phyloP scores from a whole-genome alignment of 441 rosid species.

The Pelargonium citronellum region DNA sequence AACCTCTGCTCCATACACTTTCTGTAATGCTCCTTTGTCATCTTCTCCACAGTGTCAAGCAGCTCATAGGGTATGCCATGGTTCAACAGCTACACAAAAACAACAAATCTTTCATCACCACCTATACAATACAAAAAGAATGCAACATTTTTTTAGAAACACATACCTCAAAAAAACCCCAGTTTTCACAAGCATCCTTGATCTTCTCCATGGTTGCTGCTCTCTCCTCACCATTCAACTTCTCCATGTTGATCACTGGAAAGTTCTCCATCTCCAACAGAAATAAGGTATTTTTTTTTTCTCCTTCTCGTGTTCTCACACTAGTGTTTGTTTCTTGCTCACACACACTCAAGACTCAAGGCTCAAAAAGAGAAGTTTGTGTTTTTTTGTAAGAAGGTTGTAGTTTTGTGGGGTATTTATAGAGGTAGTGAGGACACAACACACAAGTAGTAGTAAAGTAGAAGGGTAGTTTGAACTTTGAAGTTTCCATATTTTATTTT shows the following conservation, averaged over 20 bases:
- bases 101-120: not conserved
- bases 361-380: not conserved
- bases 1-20: slow-evolving; percentile 81
- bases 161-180: slow-evolving; percentile 69
- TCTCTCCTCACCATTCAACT: slow-evolving; percentile 60
- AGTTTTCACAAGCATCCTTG: slow-evolving; percentile 41
- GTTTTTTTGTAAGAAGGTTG: not conserved
- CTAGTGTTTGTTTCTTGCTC: not conserved
- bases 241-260: slow-evolving; percentile 64
- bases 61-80: slow-evolving; percentile 64
- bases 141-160: not conserved
- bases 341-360: slow-evolving; percentile 5
- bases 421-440: not conserved
- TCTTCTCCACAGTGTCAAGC: slow-evolving; percentile 60
- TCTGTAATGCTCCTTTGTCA: slow-evolving; percentile 72
- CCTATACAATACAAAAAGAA: not conserved
- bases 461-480: not conserved
- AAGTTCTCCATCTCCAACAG: slow-evolving; percentile 47
- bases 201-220: slow-evolving; percentile 51
- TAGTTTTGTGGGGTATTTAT: not conserved
- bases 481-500: not conserved
- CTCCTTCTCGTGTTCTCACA: not conserved
- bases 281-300: not conserved
- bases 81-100: slow-evolving; percentile 46
- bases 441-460: not conserved